Conservation (phyloP, 169 alveolate genomes). For the Condylostoma magnum region DNA sequence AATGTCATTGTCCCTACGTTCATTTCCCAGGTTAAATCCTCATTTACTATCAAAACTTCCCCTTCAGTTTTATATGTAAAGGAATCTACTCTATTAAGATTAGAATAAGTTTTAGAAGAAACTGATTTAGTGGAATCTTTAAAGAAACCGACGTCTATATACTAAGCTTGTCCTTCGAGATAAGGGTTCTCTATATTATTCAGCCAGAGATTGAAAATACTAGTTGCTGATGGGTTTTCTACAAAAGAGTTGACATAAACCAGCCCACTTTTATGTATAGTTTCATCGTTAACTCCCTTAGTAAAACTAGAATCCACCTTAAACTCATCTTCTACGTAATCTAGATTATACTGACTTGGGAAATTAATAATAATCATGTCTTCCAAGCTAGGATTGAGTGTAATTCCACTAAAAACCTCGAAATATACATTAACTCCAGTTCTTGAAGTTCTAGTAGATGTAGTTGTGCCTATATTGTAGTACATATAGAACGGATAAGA, state of each 20-base stretch:
- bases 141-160: background rate
- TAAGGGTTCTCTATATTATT: slow-evolving; percentile 8
- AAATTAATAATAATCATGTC: slow-evolving; percentile 3
- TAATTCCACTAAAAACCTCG: background rate
- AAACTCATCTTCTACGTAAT: background rate
- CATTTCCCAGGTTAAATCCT: background rate
- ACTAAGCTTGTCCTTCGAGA: background rate
- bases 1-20: background rate
- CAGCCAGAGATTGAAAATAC: background rate
- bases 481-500: background rate
- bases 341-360: slow-evolving; percentile 7
- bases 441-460: no score
- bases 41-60: background rate
- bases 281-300: no score
- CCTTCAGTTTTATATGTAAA: slow-evolving; percentile 15
- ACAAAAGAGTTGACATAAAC: background rate
- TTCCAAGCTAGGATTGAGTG: no score
- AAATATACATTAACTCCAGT: background rate
- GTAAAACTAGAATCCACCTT: background rate
- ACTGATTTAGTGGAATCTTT: background rate
- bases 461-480: background rate
- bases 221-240: background rate
- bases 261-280: background rate
- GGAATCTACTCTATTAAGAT: slow-evolving; percentile 11
- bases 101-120: background rate